Evolutionary conservation across 2,329 filamentous ascomycete species (phyloP).

Genomic region (Rhinocladiella similis): DNA sequence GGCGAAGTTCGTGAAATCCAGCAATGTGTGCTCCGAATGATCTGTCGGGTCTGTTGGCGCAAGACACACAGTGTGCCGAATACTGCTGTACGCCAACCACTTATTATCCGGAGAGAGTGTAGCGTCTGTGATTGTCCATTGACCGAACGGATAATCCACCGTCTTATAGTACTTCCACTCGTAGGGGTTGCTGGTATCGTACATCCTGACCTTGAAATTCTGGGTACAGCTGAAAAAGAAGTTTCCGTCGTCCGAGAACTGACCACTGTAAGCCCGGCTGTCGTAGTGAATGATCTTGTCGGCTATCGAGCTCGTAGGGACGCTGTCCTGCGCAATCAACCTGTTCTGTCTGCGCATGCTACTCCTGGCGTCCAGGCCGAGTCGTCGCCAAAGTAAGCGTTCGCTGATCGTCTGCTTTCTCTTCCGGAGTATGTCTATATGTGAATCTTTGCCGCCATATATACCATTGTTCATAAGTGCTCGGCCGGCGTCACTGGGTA

Average conservation of each 20-base stretch:
- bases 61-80: slow-evolving; percentile 78
- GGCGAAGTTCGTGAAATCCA: slow-evolving; percentile 65
- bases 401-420: slow-evolving; percentile 63
- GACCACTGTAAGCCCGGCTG: slow-evolving; percentile 85
- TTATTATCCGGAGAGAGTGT: slow-evolving; percentile 88
- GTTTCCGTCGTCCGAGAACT: slow-evolving; percentile 95
- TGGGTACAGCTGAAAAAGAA: slow-evolving; percentile 94
- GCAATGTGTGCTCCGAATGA: slow-evolving; percentile 71
- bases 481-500: slow-evolving; percentile 75
- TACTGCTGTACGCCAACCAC: slow-evolving; percentile 88
- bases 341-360: slow-evolving; percentile 62
- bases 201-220: slow-evolving; percentile 94
- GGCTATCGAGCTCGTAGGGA: slow-evolving; percentile 68
- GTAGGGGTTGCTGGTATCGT: slow-evolving; percentile 93
- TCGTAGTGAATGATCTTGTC: slow-evolving; percentile 89
- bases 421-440: slow-evolving; percentile 52
- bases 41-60: slow-evolving; percentile 85
- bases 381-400: slow-evolving; percentile 76
- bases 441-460: slow-evolving; percentile 70
- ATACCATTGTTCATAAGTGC: slow-evolving; percentile 78
- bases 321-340: slow-evolving; percentile 69
- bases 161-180: slow-evolving; percentile 96
- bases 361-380: slow-evolving; percentile 62
- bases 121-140: slow-evolving; percentile 96
- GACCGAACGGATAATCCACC: slow-evolving; percentile 77